Evolutionary conservation across 1,284 basidiomycete species (phyloP).

Genomic region (Tilletia horrida): DNA sequence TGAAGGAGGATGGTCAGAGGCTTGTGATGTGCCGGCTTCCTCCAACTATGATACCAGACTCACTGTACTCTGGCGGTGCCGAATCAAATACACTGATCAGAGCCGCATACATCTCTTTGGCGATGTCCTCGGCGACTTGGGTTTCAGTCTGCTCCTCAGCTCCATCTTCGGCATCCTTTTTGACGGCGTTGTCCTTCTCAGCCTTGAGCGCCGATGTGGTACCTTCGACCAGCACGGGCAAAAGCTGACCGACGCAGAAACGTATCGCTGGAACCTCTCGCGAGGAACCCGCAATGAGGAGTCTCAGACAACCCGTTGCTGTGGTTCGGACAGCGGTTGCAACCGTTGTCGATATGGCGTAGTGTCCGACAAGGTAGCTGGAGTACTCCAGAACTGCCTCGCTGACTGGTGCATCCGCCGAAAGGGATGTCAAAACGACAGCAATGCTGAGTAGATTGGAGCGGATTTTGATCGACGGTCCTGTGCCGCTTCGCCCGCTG

Average conservation of each 20-base stretch:
- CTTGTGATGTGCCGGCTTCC: too few species aligned
- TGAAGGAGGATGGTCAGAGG: constrained; percentile 18
- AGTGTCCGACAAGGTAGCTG: constrained; percentile 78
- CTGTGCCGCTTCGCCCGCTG: constrained; percentile 62
- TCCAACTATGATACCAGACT: constrained; percentile 20
- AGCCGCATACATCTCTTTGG: constrained; percentile 64
- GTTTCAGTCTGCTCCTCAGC: constrained; percentile 21
- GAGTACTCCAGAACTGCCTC: constrained; percentile 75
- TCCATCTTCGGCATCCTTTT: constrained; percentile 29
- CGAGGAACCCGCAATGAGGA: constrained; percentile 64
- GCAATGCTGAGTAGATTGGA: constrained; percentile 84
- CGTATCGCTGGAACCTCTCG: constrained; percentile 67
- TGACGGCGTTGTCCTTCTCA: constrained; percentile 56
- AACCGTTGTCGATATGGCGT: constrained; percentile 40
- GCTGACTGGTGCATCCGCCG: constrained; percentile 67
- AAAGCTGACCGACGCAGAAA: constrained; percentile 68
- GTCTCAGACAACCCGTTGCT: constrained; percentile 78
- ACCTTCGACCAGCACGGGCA: constrained; percentile 76
- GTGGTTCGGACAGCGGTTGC: constrained; percentile 73
- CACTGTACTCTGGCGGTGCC: constrained; percentile 33
- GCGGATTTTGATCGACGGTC: constrained; percentile 79
- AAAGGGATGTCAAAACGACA: constrained; percentile 77
- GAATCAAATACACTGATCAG: constrained; percentile 62
- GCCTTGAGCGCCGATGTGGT: constrained; percentile 15
- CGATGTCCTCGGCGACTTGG: constrained; percentile 74